Conservation (phyloP, 208 protist genomes). For the Leishmania martiniquensis region DNA sequence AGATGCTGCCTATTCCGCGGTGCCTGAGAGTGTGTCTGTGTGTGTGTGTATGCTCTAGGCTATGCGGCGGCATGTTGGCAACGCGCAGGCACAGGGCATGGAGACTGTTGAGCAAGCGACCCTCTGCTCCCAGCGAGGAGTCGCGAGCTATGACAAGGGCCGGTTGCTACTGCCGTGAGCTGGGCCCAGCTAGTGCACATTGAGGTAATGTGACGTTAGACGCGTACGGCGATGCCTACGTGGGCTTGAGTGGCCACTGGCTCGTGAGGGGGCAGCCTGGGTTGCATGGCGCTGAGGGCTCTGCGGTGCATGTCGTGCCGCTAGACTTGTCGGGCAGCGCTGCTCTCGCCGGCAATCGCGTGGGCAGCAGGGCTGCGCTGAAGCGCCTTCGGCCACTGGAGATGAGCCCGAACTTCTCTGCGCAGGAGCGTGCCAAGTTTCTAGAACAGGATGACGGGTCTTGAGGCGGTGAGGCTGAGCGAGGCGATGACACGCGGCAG, state of each 20-base stretch:
- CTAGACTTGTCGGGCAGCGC: conserved; percentile 33
- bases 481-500: too few species aligned
- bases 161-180: conserved; percentile 24
- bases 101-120: conserved; percentile 14
- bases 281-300: conserved; percentile 1
- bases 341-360: conserved; percentile 16
- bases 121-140: conserved; percentile 26
- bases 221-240: conserved; percentile 25
- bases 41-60: too few species aligned
- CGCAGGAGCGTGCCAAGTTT: conserved; percentile 10
- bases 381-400: conserved; percentile 20
- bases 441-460: conserved; percentile 20
- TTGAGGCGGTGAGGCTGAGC: conserved; percentile 16
- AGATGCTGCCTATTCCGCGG: neutral
- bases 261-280: conserved; percentile 22
- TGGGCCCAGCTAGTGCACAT: conserved; percentile 30
- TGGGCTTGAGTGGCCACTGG: conserved; percentile 15
- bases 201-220: conserved; percentile 27
- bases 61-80: conserved; percentile 16
- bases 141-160: conserved; percentile 17
- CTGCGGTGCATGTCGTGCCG: conserved; percentile 12
- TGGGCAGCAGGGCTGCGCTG: conserved; percentile 15
- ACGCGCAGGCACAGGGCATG: conserved; percentile 1
- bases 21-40: conserved; percentile 8
- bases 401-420: conserved; percentile 27